A percentile compares a stretch with the other conserved stretches of the same genome.
Evolutionary conservation across 345 rosid genomes (phyloP).

Genomic region (Pistacia integerrima): DNA sequence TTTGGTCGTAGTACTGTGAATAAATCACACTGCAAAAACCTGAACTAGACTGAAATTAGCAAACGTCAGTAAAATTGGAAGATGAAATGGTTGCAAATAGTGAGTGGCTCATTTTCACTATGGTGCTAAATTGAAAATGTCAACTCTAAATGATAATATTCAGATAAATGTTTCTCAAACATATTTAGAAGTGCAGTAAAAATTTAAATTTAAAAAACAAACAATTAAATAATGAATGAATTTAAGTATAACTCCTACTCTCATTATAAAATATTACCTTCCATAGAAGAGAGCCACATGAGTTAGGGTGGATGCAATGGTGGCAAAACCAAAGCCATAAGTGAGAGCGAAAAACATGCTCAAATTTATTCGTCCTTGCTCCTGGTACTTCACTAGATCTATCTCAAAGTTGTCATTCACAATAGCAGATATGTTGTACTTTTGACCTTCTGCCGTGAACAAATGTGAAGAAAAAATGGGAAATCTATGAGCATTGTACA

Average conservation of each 20-base stretch:
- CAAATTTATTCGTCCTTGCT: slow-evolving; percentile 79
- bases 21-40: neutral
- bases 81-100: neutral
- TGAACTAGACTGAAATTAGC: neutral
- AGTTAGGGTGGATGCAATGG: slow-evolving; percentile 80
- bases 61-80: too few species aligned
- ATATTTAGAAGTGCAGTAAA: neutral
- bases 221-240: neutral
- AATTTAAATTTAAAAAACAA: neutral
- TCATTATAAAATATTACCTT: slow-evolving; percentile 44
- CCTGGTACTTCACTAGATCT: slow-evolving; percentile 51
- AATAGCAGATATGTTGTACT: slow-evolving; percentile 60
- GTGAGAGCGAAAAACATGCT: slow-evolving; percentile 81
- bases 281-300: slow-evolving; percentile 91
- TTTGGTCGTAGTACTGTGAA: neutral
- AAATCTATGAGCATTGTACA: slow-evolving; percentile 58
- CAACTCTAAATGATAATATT: too few species aligned
- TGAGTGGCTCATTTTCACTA: neutral
- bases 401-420: slow-evolving; percentile 79
- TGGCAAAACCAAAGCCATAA: slow-evolving; percentile 89
- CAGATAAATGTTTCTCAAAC: neutral
- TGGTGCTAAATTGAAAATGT: neutral
- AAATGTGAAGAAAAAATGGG: slow-evolving; percentile 85
- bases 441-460: slow-evolving; percentile 64
- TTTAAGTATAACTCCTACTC: too few species aligned